These are phyloP conservation scores for Ophiocordyceps robertsii DNA, from an alignment of 2,329 filamentous ascomycete genomes.

Conservation along the genomic window DNA sequence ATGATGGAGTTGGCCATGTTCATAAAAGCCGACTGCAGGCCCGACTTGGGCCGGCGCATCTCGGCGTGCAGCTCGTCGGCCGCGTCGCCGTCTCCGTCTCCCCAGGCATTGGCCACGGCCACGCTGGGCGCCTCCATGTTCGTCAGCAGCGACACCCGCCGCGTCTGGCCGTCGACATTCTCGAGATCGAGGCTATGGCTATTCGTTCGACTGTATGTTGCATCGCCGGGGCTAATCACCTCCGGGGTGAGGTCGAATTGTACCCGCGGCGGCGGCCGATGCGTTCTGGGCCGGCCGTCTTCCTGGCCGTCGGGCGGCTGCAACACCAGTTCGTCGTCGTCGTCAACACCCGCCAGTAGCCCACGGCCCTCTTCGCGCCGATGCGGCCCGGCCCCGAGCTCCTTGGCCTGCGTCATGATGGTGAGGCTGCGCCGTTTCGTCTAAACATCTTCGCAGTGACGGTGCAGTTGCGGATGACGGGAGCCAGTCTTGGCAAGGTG, in stretches of 20 bases:
- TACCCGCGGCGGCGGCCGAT: conserved; percentile 36
- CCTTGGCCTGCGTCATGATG: conserved; percentile 19
- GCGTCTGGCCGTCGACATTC: conserved; percentile 31
- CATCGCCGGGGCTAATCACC: conserved; percentile 20
- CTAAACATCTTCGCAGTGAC: conserved; percentile 5
- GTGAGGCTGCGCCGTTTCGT: conserved; percentile 4
- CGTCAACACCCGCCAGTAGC: conserved; percentile 14
- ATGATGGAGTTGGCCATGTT: conserved; percentile 99
- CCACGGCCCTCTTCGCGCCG: conserved; percentile 18
- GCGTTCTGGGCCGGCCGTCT: conserved; percentile 6
- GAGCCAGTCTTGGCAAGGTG: background rate
- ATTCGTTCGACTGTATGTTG: conserved; percentile 5
- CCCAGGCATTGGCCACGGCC: conserved; percentile 45
- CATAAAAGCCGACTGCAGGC: conserved; percentile 84
- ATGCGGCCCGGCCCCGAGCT: conserved; percentile 13
- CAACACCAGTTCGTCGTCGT: background rate
- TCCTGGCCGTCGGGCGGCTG: conserved; percentile 6
- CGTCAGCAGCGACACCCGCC: conserved; percentile 58
- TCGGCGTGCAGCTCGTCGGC: conserved; percentile 37
- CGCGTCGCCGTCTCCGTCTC: conserved; percentile 22
- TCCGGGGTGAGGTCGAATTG: conserved; percentile 52
- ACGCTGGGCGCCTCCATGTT: conserved; percentile 72
- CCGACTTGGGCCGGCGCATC: conserved; percentile 62
- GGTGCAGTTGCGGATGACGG: background rate
- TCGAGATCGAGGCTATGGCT: conserved; percentile 33